Conservation (phyloP, 345 rosid species). For the Cardamine chenopodiifolia region DNA sequence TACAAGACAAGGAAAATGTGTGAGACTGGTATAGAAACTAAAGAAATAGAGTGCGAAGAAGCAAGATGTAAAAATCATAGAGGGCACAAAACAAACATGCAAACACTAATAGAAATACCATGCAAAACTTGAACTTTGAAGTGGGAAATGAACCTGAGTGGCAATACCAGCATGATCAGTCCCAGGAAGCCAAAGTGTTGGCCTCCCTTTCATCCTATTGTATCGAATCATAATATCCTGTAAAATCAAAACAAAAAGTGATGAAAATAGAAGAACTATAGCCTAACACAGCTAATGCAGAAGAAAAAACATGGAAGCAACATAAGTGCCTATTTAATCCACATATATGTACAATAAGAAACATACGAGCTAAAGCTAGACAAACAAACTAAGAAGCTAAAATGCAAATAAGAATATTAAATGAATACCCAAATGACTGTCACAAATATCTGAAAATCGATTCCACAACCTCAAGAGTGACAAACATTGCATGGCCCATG, state of each 20-base stretch:
- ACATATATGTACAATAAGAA: background rate
- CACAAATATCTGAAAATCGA: constrained; percentile 35
- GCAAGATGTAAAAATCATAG: background rate
- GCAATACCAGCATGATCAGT: constrained; percentile 99
- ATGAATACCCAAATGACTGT: constrained; percentile 39
- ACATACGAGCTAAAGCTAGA: constrained; percentile 10
- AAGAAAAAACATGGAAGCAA: background rate
- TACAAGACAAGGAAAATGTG: constrained; percentile 5
- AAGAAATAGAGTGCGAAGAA: constrained; percentile 15
- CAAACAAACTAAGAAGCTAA: constrained; percentile 22
- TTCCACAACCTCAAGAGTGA: constrained; percentile 85
- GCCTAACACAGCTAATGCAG: constrained; percentile 19
- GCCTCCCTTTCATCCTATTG: constrained; percentile 91
- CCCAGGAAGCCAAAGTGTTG: constrained; percentile 98
- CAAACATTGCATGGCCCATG: constrained; percentile 99
- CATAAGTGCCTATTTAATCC: background rate
- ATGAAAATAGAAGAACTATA: constrained; percentile 18
- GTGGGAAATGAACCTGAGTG: constrained; percentile 68
- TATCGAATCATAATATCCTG: constrained; percentile 81
- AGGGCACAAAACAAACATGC: background rate
- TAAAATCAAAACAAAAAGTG: constrained; percentile 12
- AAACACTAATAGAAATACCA: background rate
- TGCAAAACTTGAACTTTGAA: constrained; percentile 25
- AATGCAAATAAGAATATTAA: constrained; percentile 15
- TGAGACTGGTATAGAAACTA: constrained; percentile 9